phyloP scores from a whole-genome alignment of 495 filamentous ascomycete genomes.

The Penicillium odoratum region DNA sequence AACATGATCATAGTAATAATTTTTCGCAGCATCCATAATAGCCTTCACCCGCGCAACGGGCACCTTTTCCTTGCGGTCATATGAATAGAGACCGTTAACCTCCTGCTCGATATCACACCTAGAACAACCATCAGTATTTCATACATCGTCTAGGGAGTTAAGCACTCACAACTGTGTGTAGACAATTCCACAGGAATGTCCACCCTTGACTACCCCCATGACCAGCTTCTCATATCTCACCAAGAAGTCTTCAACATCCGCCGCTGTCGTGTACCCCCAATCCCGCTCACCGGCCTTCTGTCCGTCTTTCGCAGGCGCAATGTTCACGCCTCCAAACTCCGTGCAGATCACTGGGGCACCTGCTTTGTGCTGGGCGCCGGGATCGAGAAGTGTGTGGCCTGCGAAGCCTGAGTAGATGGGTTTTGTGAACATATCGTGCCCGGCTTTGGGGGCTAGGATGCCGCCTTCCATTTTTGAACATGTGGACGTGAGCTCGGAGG shows the following conservation, averaged over 20 bases:
- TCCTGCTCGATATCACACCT: slow-evolving; percentile 44
- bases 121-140: neutral
- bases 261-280: slow-evolving; percentile 44
- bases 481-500: slow-evolving; percentile 42
- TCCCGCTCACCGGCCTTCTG: slow-evolving; percentile 28
- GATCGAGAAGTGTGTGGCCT: slow-evolving; percentile 32
- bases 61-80: slow-evolving; percentile 38
- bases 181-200: slow-evolving; percentile 38
- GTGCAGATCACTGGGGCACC: slow-evolving; percentile 57
- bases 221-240: slow-evolving; percentile 34
- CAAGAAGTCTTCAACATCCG: slow-evolving; percentile 34
- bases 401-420: slow-evolving; percentile 33
- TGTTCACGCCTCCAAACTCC: slow-evolving; percentile 62
- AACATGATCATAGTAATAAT: slow-evolving; percentile 33
- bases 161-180: slow-evolving; percentile 41
- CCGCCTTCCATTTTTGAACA: slow-evolving; percentile 43
- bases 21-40: slow-evolving; percentile 39
- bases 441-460: slow-evolving; percentile 46
- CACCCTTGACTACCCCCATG: slow-evolving; percentile 37
- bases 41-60: slow-evolving; percentile 31
- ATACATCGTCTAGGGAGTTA: neutral
- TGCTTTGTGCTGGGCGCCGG: slow-evolving; percentile 42
- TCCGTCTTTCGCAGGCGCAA: slow-evolving; percentile 41
- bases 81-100: slow-evolving; percentile 41
- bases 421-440: slow-evolving; percentile 49